These are phyloP conservation scores for Penicillium thymicola DNA, from an alignment of 2,329 filamentous ascomycete species.

Conservation along the genomic window DNA sequence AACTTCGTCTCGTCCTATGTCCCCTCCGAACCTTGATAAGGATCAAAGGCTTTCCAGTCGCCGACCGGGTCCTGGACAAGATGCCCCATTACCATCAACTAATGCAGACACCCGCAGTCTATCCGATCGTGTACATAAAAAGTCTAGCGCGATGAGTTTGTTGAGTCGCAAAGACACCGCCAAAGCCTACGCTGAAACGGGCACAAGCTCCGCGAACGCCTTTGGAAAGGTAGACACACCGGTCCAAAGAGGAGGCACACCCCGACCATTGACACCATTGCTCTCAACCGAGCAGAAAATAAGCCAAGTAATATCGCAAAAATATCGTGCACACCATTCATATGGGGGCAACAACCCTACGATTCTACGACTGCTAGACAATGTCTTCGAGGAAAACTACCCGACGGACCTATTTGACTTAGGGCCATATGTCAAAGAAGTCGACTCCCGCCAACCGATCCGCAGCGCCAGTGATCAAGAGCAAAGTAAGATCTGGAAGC, in stretches of 20 bases:
- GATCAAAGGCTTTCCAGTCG: slow-evolving; percentile 32
- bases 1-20: slow-evolving; percentile 32
- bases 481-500: slow-evolving; percentile 69
- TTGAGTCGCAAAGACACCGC: slow-evolving; percentile 55
- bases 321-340: slow-evolving; percentile 67
- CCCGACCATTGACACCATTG: slow-evolving; percentile 37
- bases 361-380: slow-evolving; percentile 66
- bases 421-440: slow-evolving; percentile 73
- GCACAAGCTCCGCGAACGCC: slow-evolving; percentile 61
- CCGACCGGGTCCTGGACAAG: slow-evolving; percentile 26
- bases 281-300: slow-evolving; percentile 34
- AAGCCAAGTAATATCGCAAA: slow-evolving; percentile 32
- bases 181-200: slow-evolving; percentile 64
- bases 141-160: slow-evolving; percentile 58
- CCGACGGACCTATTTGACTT: slow-evolving; percentile 62
- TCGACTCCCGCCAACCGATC: slow-evolving; percentile 54
- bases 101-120: slow-evolving; percentile 33
- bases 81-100: slow-evolving; percentile 30
- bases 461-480: slow-evolving; percentile 53
- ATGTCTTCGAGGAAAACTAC: slow-evolving; percentile 71
- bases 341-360: slow-evolving; percentile 74
- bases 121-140: slow-evolving; percentile 34
- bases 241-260: slow-evolving; percentile 36
- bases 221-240: slow-evolving; percentile 62
- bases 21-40: slow-evolving; percentile 33